Evolutionary conservation across 805 yeast species (phyloP).

Genomic region (Vanderwaltozyma tropicalis): DNA sequence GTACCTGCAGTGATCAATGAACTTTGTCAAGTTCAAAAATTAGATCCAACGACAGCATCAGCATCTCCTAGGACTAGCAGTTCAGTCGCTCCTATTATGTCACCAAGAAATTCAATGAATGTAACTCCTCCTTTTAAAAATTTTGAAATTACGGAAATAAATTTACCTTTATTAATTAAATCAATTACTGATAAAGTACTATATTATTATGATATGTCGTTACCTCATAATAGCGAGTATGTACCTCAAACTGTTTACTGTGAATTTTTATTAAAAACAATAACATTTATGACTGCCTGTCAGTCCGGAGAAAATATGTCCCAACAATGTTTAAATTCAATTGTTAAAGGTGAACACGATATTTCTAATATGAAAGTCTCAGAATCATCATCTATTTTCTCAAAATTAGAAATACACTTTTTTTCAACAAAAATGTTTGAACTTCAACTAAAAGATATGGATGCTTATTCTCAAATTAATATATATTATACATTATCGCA

Average conservation of each 20-base stretch:
- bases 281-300: constrained; percentile 48
- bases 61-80: constrained; percentile 17
- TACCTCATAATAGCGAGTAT: constrained; percentile 53
- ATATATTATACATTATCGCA: constrained; percentile 58
- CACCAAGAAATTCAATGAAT: constrained; percentile 39
- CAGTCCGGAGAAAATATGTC: constrained; percentile 41
- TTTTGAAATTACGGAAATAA: constrained; percentile 1
- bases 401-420: constrained; percentile 36
- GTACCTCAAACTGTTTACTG: constrained; percentile 75
- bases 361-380: background rate
- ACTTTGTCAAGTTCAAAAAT: constrained; percentile 27
- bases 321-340: constrained; percentile 31
- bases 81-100: constrained; percentile 28
- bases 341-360: constrained; percentile 32
- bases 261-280: constrained; percentile 56
- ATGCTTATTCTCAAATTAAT: constrained; percentile 44
- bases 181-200: constrained; percentile 32
- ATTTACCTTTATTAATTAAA: constrained; percentile 30
- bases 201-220: constrained; percentile 41
- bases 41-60: constrained; percentile 1
- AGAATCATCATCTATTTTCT: constrained; percentile 12
- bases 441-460: constrained; percentile 36
- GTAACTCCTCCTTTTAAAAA: constrained; percentile 2
- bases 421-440: constrained; percentile 40
- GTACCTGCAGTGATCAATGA: constrained; percentile 25